Percentiles rank a stretch among this genome's conserved stretches.
Evolutionary conservation across 169 alveolate genomes (phyloP).

Genomic region (Plasmodium vinckei): DNA sequence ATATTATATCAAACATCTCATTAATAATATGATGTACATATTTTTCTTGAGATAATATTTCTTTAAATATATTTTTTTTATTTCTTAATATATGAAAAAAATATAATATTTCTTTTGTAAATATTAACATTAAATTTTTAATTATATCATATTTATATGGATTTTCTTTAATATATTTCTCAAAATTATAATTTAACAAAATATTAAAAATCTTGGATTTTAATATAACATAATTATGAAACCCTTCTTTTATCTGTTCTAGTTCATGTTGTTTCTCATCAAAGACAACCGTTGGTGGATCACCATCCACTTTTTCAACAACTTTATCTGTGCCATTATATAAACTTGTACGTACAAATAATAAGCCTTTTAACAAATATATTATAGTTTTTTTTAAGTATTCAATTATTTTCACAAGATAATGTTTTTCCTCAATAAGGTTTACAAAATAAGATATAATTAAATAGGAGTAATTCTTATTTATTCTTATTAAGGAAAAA

Average conservation of each 20-base stretch:
- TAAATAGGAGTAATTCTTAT: slow-evolving; percentile 45
- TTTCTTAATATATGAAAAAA: slow-evolving; percentile 56
- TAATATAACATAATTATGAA: slow-evolving; percentile 47
- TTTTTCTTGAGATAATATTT: slow-evolving; percentile 38
- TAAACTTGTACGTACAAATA: slow-evolving; percentile 8
- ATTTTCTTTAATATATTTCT: slow-evolving; percentile 13
- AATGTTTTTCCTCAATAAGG: slow-evolving; percentile 27
- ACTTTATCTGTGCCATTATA: not conserved
- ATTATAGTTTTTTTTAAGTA: slow-evolving; percentile 47
- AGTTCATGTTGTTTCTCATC: slow-evolving; percentile 13
- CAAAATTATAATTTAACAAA: slow-evolving; percentile 28
- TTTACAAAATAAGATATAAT: slow-evolving; percentile 58
- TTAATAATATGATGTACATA: slow-evolving; percentile 47
- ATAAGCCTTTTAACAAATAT: slow-evolving; percentile 37
- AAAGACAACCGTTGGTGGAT: not conserved
- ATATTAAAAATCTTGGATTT: slow-evolving; percentile 45
- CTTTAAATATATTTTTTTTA: slow-evolving; percentile 47
- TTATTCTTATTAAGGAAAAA: slow-evolving; percentile 45
- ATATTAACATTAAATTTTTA: slow-evolving; percentile 48
- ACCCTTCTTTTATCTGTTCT: slow-evolving; percentile 26
- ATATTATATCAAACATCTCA: slow-evolving; percentile 23
- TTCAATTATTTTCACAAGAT: slow-evolving; percentile 39
- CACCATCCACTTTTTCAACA: not conserved
- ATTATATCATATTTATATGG: slow-evolving; percentile 68
- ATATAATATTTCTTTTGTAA: slow-evolving; percentile 52